Evolutionary conservation across 768 basidiomycete species (phyloP).

Genomic region (Suillus clintonianus): DNA sequence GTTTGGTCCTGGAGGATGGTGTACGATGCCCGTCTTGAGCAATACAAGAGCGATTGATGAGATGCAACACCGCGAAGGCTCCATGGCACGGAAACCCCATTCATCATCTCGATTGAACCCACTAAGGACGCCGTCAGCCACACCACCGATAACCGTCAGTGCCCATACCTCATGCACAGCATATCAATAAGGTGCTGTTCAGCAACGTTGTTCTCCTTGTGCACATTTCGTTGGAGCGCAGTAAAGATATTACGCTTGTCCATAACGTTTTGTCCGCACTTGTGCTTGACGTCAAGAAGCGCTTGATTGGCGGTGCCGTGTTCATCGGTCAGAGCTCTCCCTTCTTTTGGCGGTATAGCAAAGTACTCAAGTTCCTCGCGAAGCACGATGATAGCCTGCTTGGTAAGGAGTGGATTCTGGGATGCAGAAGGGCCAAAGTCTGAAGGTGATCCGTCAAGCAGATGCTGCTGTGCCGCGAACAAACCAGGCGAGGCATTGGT

Average conservation of each 20-base stretch:
- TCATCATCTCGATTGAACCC: slow-evolving; percentile 97
- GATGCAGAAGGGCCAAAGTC: slow-evolving; percentile 63
- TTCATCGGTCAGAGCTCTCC: slow-evolving; percentile 65
- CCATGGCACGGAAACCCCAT: slow-evolving; percentile 96
- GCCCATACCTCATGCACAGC: slow-evolving; percentile 93
- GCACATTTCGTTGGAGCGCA: slow-evolving; percentile 96
- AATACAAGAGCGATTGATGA: slow-evolving; percentile 97
- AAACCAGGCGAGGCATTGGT: slow-evolving; percentile 71
- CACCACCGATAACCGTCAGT: slow-evolving; percentile 4
- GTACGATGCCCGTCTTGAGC: slow-evolving; percentile 94
- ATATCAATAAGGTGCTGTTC: slow-evolving; percentile 99
- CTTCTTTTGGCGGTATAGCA: slow-evolving; percentile 81
- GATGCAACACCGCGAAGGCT: slow-evolving; percentile 96
- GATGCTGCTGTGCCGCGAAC: slow-evolving; percentile 75
- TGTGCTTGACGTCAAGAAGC: slow-evolving; percentile 79
- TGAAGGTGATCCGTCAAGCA: slow-evolving; percentile 64
- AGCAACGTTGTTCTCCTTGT: slow-evolving; percentile 98
- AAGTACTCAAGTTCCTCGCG: slow-evolving; percentile 99
- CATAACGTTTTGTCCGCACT: slow-evolving; percentile 86
- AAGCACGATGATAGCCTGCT: slow-evolving; percentile 98
- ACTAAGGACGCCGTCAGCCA: slow-evolving; percentile 35
- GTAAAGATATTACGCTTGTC: slow-evolving; percentile 94
- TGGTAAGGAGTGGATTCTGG: slow-evolving; percentile 90
- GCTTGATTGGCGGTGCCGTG: slow-evolving; percentile 79
- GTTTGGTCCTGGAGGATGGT: slow-evolving; percentile 52